Conservation (phyloP, 2,329 filamentous ascomycete genomes). For the Anthostomella pinea region DNA sequence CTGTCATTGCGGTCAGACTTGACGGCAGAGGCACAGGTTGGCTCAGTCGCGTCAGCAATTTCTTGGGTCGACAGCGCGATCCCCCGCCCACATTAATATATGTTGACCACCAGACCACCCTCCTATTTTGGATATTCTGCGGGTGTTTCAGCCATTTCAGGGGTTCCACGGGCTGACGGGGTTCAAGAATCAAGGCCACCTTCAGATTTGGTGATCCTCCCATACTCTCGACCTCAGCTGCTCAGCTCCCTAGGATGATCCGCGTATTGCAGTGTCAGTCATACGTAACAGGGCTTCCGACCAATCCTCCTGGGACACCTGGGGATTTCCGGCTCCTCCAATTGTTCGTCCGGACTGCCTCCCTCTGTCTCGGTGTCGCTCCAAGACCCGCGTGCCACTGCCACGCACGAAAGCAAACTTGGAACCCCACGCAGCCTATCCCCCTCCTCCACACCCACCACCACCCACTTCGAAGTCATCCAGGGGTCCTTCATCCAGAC, state of each 20-base stretch:
- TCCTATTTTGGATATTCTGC: not conserved
- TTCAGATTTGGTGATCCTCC: too few species aligned
- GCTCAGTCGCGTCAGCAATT: too few species aligned
- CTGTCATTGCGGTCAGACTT: too few species aligned
- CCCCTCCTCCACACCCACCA: constrained; percentile 6
- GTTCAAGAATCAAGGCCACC: too few species aligned
- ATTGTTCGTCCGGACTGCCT: too few species aligned
- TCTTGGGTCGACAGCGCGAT: too few species aligned
- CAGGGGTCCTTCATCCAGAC: not conserved
- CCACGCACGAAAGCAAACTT: constrained; percentile 10
- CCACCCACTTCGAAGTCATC: constrained; percentile 3
- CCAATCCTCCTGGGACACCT: not conserved
- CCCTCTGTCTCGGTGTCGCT: too few species aligned
- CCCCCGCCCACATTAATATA: too few species aligned
- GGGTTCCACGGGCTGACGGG: too few species aligned
- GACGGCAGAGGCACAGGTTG: too few species aligned
- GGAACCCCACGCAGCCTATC: constrained; percentile 5
- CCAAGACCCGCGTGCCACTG: constrained; percentile 8
- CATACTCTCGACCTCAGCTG: not conserved
- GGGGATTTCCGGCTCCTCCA: constrained; percentile 7
- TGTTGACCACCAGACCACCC: not conserved
- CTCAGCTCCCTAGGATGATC: constrained; percentile 13
- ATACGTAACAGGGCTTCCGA: constrained; percentile 21
- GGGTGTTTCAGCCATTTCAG: constrained; percentile 2
- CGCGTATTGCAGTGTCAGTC: constrained; percentile 17